phyloP scores from a whole-genome alignment of 345 rosid genomes.

The Boechera retrofracta region DNA sequence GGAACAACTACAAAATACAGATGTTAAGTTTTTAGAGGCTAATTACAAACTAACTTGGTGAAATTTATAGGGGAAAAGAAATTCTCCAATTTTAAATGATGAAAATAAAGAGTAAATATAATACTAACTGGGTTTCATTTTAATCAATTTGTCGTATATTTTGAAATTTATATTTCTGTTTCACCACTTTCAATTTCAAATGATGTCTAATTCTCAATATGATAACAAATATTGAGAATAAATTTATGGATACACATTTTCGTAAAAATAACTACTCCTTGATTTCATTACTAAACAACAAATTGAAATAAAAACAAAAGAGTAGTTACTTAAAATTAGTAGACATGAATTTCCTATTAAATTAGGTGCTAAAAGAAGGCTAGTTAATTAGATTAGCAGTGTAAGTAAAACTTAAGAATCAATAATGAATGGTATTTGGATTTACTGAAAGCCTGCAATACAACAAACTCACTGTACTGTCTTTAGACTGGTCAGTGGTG shows the following conservation, averaged over 20 bases:
- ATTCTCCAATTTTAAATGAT: too few species aligned
- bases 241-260: too few species aligned
- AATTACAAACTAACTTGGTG: too few species aligned
- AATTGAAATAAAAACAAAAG: neutral
- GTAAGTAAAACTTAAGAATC: neutral
- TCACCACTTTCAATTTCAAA: too few species aligned
- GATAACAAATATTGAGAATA: too few species aligned
- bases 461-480: constrained; percentile 31
- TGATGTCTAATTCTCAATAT: too few species aligned
- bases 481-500: constrained; percentile 29
- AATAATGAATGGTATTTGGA: constrained; percentile 31
- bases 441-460: constrained; percentile 13
- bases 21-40: too few species aligned
- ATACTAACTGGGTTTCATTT: too few species aligned
- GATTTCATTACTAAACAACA: neutral
- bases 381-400: neutral
- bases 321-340: neutral
- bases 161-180: too few species aligned
- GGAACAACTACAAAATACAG: neutral
- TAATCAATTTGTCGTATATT: too few species aligned
- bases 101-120: too few species aligned
- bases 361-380: neutral
- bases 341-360: neutral
- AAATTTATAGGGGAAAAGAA: too few species aligned
- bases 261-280: neutral